Conservation (phyloP, 164 flowering plant genomes). For the Magnolia changhungtana region DNA sequence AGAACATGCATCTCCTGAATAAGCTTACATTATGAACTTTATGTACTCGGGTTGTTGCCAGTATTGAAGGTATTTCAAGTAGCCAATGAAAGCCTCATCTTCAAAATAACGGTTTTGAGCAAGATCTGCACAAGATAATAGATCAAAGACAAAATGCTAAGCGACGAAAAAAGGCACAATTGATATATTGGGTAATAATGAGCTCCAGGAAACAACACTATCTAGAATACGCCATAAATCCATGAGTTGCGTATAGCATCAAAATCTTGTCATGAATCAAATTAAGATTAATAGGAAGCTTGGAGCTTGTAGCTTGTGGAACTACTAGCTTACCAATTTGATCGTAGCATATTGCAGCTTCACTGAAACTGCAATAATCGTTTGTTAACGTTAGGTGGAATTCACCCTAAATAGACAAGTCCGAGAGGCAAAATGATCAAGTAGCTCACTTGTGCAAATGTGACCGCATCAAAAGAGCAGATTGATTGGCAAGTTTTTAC, state of each 20-base stretch:
- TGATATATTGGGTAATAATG: neutral
- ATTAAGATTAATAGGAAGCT: too few relatives aligned
- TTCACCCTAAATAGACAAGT: neutral
- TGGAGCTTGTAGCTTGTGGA: neutral
- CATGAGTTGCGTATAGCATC: neutral
- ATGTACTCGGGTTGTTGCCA: conserved; percentile 93
- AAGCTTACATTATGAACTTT: conserved; percentile 83
- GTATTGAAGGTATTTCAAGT: conserved; percentile 88
- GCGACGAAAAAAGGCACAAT: neutral
- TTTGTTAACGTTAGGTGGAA: neutral
- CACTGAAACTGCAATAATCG: neutral
- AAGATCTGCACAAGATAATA: conserved; percentile 51
- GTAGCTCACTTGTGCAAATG: neutral
- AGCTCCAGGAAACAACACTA: too few relatives aligned
- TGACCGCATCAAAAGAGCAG: too few relatives aligned
- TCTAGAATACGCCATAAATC: too few relatives aligned
- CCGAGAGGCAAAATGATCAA: neutral
- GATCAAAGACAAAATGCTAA: neutral
- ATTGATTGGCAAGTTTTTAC: too few relatives aligned
- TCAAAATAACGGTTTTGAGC: conserved; percentile 97
- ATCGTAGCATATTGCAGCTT: neutral
- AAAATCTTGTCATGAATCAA: too few relatives aligned
- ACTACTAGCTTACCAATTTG: neutral
- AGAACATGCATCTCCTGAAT: neutral
- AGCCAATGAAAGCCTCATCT: conserved; percentile 99